These are phyloP conservation scores for Candida buenavistaensis DNA, from an alignment of 1,139 yeast genomes.

Conservation along the genomic window DNA sequence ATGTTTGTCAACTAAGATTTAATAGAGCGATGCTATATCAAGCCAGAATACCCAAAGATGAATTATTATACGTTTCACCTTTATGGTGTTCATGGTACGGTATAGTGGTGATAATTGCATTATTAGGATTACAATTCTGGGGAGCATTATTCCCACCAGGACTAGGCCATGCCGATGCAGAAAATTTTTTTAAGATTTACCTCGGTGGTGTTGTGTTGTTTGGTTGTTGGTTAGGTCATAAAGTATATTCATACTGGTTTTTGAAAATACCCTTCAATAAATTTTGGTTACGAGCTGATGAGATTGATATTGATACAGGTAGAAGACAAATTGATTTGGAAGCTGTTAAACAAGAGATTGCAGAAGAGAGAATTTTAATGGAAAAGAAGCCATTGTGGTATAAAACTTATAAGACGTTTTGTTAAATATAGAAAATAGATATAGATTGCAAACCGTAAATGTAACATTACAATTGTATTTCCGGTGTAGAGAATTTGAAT, in stretches of 20 bases:
- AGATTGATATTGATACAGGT: conserved; percentile 44
- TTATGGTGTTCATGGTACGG: conserved; percentile 34
- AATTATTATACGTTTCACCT: conserved; percentile 29
- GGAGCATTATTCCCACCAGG: conserved; percentile 41
- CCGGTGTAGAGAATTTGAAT: no score
- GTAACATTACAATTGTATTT: no score
- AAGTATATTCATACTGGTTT: conserved; percentile 26
- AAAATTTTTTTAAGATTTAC: conserved; percentile 32
- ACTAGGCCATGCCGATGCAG: conserved; percentile 23
- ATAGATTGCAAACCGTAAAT: no score
- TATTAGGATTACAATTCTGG: conserved; percentile 38
- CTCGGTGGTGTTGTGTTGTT: conserved; percentile 31
- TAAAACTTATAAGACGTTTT: conserved; percentile 24
- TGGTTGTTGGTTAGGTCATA: conserved; percentile 32
- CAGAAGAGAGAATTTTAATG: conserved; percentile 28
- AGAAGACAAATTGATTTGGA: conserved; percentile 44
- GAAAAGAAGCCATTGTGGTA: conserved; percentile 23
- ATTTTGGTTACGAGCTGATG: conserved; percentile 31
- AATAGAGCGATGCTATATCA: conserved; percentile 27
- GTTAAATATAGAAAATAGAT: conserved; percentile 16
- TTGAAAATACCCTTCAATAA: conserved; percentile 26
- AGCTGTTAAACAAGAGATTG: conserved; percentile 36
- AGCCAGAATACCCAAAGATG: conserved; percentile 31
- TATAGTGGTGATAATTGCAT: conserved; percentile 23
- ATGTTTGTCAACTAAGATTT: conserved; percentile 32